Evolutionary conservation across 2,329 filamentous ascomycete species (phyloP), one percentile per base, ranked within the genome.

Genomic region (Myriangium duriaei): DNA sequence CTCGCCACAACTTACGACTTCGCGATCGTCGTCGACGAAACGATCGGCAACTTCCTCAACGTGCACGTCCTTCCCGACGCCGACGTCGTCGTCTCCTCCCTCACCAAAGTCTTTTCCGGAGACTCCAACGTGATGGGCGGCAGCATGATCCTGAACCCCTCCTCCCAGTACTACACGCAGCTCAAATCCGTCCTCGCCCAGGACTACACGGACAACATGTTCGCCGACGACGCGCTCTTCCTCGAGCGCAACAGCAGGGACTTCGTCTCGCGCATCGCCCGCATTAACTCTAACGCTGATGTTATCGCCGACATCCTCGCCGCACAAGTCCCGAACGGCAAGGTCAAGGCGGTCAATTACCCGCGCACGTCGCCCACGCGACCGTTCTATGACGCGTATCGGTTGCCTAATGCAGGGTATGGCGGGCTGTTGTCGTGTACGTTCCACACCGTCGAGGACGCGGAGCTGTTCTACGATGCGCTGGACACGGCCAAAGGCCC

Each of bases 111-210:
- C 38, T 98, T 98, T 63, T 93, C 85, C 40, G 91, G 91, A 35
- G 91, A 95, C 60, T 91, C 84, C 58, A 96, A 98, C 58, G 91
- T 98, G 48, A 96, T 96, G 88, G 91, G 87, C 42, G 91, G 91
- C 41, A 67, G 72, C 47, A 64, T 68, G 11, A 68, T 80, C 11
- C 59, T 80, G 37, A 80, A 80, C 45, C 74, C 76, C 1, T 72
- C 77, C 40, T 67, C 77, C n/a, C 74, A 63, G 32, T 81, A 79
- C 60, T 94, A 94, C 57, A 39, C 56, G 2, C 49, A 61, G 1
- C 60, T 98, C n/a, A 88, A 85, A 54, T 54, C 64, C 4, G 67
- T 69, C n/a, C 73, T 83, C 55, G 60, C 62, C 4, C 56, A 59
- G 6, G 73, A 81, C 30, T 91, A 81, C 55, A 83, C 93, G 60